Evolutionary conservation across 1,139 yeast species (phyloP).

Genomic region (Eremothecium sinecaudum): DNA sequence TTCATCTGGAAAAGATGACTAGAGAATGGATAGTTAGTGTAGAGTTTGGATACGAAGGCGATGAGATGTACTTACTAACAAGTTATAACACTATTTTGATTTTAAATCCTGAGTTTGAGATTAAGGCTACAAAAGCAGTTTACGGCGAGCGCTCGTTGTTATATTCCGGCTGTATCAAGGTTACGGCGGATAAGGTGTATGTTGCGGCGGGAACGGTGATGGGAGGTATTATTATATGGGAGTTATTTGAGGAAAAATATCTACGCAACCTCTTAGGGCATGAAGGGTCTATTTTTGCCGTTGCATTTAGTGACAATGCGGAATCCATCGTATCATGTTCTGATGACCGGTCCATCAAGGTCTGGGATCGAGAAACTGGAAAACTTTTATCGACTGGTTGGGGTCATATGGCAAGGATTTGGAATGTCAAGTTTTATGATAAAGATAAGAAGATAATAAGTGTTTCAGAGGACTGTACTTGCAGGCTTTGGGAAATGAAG

Average conservation of each 20-base stretch:
- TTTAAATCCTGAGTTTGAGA: slow-evolving; percentile 33
- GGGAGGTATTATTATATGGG: slow-evolving; percentile 82
- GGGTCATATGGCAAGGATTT: slow-evolving; percentile 94
- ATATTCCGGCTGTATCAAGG: slow-evolving; percentile 71
- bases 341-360: slow-evolving; percentile 79
- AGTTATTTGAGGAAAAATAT: slow-evolving; percentile 37
- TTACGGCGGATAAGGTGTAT: slow-evolving; percentile 37
- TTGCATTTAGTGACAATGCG: slow-evolving; percentile 51
- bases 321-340: slow-evolving; percentile 67
- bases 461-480: slow-evolving; percentile 83
- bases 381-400: slow-evolving; percentile 66
- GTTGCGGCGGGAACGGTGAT: slow-evolving; percentile 90
- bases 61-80: slow-evolving; percentile 47
- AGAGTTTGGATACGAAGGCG: slow-evolving; percentile 38
- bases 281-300: slow-evolving; percentile 86
- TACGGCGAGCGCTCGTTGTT: slow-evolving; percentile 73
- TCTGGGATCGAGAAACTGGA: slow-evolving; percentile 58
- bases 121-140: slow-evolving; percentile 35
- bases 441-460: slow-evolving; percentile 40
- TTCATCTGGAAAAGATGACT: slow-evolving; percentile 39
- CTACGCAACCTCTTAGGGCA: slow-evolving; percentile 58
- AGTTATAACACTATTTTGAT: slow-evolving; percentile 69
- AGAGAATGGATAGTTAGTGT: slow-evolving; percentile 73
- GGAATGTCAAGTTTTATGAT: slow-evolving; percentile 64
- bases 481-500: slow-evolving; percentile 59